Conservation (phyloP, 208 protist species). For the Strigomonas culicis region DNA sequence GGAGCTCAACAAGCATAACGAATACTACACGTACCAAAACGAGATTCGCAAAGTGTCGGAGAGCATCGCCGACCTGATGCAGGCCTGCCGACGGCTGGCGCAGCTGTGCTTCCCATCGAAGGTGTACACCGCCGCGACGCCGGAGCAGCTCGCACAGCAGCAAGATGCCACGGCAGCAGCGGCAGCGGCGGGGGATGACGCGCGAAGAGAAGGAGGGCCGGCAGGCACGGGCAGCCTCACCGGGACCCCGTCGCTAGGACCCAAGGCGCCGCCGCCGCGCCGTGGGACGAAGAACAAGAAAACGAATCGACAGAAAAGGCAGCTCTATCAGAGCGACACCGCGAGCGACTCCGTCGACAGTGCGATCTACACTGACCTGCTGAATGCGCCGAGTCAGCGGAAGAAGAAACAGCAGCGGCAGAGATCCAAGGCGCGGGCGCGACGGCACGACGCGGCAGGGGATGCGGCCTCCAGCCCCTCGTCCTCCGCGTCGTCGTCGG, state of each 20-base stretch:
- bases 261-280: not conserved
- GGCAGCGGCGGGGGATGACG: not conserved
- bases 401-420: slow-evolving; percentile 4
- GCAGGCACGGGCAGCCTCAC: too few relatives aligned
- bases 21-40: slow-evolving; percentile 43
- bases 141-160: not conserved
- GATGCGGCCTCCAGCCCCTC: too few relatives aligned
- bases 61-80: slow-evolving; percentile 60
- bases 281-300: not conserved
- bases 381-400: too few relatives aligned
- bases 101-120: slow-evolving; percentile 3
- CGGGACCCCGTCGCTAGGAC: slow-evolving; percentile 6
- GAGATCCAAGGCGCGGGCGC: too few relatives aligned
- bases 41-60: slow-evolving; percentile 65
- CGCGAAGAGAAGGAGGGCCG: not conserved
- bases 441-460: too few relatives aligned
- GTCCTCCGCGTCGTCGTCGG: too few relatives aligned
- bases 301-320: slow-evolving; percentile 12
- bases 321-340: slow-evolving; percentile 8
- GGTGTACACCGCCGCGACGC: not conserved
- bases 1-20: slow-evolving; percentile 37
- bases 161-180: not conserved
- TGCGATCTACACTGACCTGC: too few relatives aligned
- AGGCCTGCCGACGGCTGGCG: slow-evolving; percentile 36
- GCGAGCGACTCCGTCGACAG: not conserved